These are phyloP conservation scores for Cladophialophora psammophila DNA, from an alignment of 2,329 filamentous ascomycete genomes.

Conservation along the genomic window DNA sequence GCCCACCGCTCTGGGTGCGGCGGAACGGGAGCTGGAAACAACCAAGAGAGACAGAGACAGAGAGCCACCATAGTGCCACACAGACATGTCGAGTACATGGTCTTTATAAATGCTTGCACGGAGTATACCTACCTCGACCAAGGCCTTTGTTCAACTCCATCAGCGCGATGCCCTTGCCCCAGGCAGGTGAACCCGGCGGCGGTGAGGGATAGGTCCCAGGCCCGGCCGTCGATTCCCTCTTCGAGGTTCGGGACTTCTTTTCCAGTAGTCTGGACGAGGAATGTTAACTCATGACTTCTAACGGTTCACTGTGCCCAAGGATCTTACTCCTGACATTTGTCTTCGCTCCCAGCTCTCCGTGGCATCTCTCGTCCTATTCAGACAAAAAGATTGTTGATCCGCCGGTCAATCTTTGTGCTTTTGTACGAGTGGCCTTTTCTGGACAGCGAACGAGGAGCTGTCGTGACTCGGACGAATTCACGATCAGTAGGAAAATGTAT, in stretches of 20 bases:
- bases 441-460: conserved; percentile 22
- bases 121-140: conserved; percentile 53
- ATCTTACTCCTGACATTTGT: conserved; percentile 26
- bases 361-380: conserved; percentile 27
- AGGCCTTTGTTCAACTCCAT: conserved; percentile 60
- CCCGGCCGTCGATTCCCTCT: conserved; percentile 23
- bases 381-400: conserved; percentile 31
- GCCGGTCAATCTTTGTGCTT: conserved; percentile 24
- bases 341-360: conserved; percentile 26
- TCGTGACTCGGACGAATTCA: conserved; percentile 15
- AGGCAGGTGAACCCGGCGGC: conserved; percentile 55
- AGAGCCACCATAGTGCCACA: no score
- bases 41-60: no score
- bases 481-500: conserved; percentile 16
- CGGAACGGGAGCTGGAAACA: no score
- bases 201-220: conserved; percentile 54
- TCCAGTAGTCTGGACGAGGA: conserved; percentile 25
- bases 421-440: conserved; percentile 25
- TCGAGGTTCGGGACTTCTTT: conserved; percentile 36
- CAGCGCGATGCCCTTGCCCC: conserved; percentile 57
- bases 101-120: not conserved
- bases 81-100: no score
- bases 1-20: no score
- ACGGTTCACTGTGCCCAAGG: not conserved
- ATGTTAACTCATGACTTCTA: not conserved